Percentiles rank a stretch among this genome's conserved stretches.
phyloP scores from a whole-genome alignment of 495 filamentous ascomycete genomes.

The Talaromyces ruber region DNA sequence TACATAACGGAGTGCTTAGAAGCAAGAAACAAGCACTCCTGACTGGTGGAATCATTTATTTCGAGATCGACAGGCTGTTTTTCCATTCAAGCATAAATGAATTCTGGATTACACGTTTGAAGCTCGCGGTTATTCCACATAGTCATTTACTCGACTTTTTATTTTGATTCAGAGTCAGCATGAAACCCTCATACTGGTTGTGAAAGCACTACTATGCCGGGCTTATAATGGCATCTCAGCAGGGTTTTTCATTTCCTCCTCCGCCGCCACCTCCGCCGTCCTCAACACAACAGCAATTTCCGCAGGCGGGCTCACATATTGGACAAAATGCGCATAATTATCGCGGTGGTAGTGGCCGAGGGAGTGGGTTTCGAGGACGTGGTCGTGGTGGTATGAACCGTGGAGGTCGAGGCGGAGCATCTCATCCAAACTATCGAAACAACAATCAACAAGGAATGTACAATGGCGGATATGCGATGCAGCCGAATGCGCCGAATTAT shows the following conservation, averaged over 20 bases:
- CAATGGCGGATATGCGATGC: background rate
- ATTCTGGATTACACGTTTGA: background rate
- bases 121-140: background rate
- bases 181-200: background rate
- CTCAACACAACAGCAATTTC: slow-evolving; percentile 15
- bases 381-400: slow-evolving; percentile 39
- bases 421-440: slow-evolving; percentile 8
- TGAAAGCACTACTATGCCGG: background rate
- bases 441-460: background rate
- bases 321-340: slow-evolving; percentile 15
- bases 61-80: background rate
- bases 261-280: slow-evolving; percentile 37
- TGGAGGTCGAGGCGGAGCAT: slow-evolving; percentile 43
- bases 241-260: slow-evolving; percentile 44
- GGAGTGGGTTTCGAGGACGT: slow-evolving; percentile 31
- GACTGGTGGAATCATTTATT: background rate
- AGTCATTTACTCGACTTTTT: background rate
- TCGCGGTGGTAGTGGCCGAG: slow-evolving; percentile 22
- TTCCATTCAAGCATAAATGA: background rate
- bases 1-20: background rate
- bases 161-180: background rate
- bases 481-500: background rate
- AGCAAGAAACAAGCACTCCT: background rate
- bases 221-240: slow-evolving; percentile 30
- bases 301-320: background rate